A percentile compares a stretch with the other conserved stretches of the same genome.
Conservation (phyloP, 202 grass and related monocot genomes). For the Digitaria exilis region DNA sequence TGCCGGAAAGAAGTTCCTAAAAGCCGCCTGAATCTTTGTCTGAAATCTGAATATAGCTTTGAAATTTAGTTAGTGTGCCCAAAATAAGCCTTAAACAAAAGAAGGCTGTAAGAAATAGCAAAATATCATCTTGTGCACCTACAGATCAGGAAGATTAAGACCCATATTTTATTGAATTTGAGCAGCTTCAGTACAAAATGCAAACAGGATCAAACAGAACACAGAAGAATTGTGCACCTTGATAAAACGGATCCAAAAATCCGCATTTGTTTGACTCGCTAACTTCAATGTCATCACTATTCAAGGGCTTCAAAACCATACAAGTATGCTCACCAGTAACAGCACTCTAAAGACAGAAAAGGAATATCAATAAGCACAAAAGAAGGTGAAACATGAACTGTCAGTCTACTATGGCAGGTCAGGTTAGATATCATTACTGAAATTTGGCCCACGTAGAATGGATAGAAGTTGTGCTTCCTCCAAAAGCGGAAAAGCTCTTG, state of each 20-base stretch:
- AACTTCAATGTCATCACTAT: slow-evolving; percentile 74
- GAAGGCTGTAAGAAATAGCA: slow-evolving; percentile 18
- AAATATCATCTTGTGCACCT: slow-evolving; percentile 8
- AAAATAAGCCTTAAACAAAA: slow-evolving; percentile 33
- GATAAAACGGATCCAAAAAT: slow-evolving; percentile 93
- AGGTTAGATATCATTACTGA: slow-evolving; percentile 65
- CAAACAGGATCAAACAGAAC: slow-evolving; percentile 12
- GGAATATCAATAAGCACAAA: slow-evolving; percentile 33
- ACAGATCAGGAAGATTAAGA: background rate
- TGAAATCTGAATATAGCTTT: slow-evolving; percentile 72
- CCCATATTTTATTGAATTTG: background rate
- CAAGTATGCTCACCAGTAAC: slow-evolving; percentile 98
- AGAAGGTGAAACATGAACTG: slow-evolving; percentile 16
- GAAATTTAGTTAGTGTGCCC: slow-evolving; percentile 36
- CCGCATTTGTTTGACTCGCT: slow-evolving; percentile 51
- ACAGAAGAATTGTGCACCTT: slow-evolving; percentile 45
- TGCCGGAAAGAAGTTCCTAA: slow-evolving; percentile 75
- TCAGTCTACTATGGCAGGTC: slow-evolving; percentile 5
- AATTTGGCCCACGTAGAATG: slow-evolving; percentile 93
- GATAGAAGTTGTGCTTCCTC: slow-evolving; percentile 86
- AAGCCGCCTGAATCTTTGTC: slow-evolving; percentile 81
- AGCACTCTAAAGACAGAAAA: slow-evolving; percentile 69
- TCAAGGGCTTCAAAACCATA: slow-evolving; percentile 85
- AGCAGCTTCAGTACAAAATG: background rate
- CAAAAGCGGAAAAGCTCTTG: slow-evolving; percentile 93